Base-by-base conservation (phyloP, 805 yeast genomes). In the Wickerhamiella vanderwaltii region DNA sequence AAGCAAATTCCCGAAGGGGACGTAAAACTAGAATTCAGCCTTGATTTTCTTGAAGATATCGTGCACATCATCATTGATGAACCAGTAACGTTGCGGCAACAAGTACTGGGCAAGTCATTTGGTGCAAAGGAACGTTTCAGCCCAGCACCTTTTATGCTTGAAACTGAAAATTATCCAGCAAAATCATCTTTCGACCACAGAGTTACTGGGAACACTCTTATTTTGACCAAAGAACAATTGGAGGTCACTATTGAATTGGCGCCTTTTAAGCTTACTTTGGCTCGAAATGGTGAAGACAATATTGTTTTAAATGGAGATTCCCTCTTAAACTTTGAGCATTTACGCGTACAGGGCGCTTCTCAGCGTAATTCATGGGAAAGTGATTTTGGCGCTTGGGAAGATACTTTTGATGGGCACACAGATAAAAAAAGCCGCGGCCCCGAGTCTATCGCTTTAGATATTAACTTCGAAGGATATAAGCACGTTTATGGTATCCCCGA, bases 401-500 rank as follows among this genome's bases (percentile, higher is more conserved):
- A 88, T 57, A 55, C 67, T 20, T 87, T 85, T 57, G 94, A 85
- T 54, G 72, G 82, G 2, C 48, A 53, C 28, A 59, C 52, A 3
- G 98, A 91, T 57, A 61, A 67, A 3, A 49, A 81, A 9, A 84
- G 86, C 6, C 49, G 55, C 22, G 68, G 69, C 9, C 97, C 98
- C 0, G 97, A 91, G 59, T 74, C 95, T 0, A 68, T 91, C 19
- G 95, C 79, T 0, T 49, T 82, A 22, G 99, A 91, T 57, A 69
- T 85, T 45, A 61, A 73, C 0, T 77, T 91, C 49, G 55, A 61
- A 2, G 77, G 74, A 1, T 78, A 68, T 50, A 57, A 65, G 4
- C 69, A 79, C 52, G 81, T 84, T 1, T 91, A 73, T 58, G 99
- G 99, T n/a, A 80, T 91, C 33, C 97, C 98, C 0, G 98, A 91